phyloP scores from a whole-genome alignment of 129 eudicot species.

The Chrysanthemum lavandulifolium region DNA sequence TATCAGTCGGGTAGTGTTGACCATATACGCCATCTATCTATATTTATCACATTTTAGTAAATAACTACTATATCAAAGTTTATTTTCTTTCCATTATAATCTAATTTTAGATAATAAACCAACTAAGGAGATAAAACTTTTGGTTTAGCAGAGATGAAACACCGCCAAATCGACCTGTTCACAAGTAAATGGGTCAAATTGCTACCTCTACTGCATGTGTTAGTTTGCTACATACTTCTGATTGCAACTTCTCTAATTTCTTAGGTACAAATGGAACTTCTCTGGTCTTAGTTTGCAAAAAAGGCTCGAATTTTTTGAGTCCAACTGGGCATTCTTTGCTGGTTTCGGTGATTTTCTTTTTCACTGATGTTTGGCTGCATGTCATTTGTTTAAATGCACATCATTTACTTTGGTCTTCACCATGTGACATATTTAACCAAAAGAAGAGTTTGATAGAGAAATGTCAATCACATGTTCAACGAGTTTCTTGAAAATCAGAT shows the following conservation, averaged over 20 bases:
- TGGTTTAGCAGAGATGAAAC: not conserved
- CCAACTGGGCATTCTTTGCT: slow-evolving; percentile 96
- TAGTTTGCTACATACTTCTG: slow-evolving; percentile 13
- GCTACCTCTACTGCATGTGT: slow-evolving; percentile 7
- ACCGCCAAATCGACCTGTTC: not conserved
- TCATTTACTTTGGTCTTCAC: not conserved
- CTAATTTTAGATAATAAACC: too few relatives aligned
- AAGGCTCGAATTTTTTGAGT: slow-evolving; percentile 91
- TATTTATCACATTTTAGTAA: not conserved
- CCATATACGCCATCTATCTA: not conserved
- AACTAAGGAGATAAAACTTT: not conserved
- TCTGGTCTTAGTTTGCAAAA: slow-evolving; percentile 86
- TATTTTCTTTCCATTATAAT: too few relatives aligned
- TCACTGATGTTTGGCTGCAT: slow-evolving; percentile 1
- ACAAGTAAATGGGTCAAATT: slow-evolving; percentile 4
- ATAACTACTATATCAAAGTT: not conserved
- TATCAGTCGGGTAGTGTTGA: not conserved
- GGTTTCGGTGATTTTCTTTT: slow-evolving; percentile 72
- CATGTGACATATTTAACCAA: slow-evolving; percentile 5
- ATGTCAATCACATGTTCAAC: not conserved
- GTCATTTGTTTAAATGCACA: not conserved
- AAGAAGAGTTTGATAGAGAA: not conserved
- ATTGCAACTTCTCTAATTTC: slow-evolving; percentile 7
- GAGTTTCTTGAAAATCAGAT: not conserved
- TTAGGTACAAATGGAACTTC: slow-evolving; percentile 97